These are phyloP conservation scores for Camellia sinensis DNA, from an alignment of 148 eudicot genomes.

Conservation along the genomic window DNA sequence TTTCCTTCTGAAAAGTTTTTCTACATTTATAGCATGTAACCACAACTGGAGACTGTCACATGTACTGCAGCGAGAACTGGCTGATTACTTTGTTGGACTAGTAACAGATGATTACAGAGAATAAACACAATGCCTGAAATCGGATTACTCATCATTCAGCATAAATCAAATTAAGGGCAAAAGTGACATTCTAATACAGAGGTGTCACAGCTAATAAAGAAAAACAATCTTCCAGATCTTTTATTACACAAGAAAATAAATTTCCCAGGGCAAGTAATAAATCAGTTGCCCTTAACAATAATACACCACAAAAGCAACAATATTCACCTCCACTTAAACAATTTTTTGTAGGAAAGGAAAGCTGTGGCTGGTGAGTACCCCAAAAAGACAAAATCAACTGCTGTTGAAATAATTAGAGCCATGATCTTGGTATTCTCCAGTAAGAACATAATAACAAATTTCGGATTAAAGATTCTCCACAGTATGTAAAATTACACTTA, in stretches of 20 bases:
- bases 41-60: not conserved
- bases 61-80: not conserved
- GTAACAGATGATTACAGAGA: not conserved
- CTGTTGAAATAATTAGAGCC: not conserved
- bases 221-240: not conserved
- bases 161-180: not conserved
- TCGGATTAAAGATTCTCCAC: not conserved
- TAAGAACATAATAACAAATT: not conserved
- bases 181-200: not conserved
- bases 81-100: not conserved
- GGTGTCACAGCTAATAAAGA: not conserved
- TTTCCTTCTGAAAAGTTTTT: not conserved
- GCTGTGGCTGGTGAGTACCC: not conserved
- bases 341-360: not conserved
- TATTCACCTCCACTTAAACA: not conserved
- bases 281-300: not conserved
- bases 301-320: not conserved
- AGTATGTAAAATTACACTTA: no score
- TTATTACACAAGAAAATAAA: no score
- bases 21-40: not conserved
- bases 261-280: not conserved
- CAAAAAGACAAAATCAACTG: not conserved
- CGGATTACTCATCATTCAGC: not conserved
- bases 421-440: not conserved
- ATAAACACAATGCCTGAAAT: not conserved